phyloP scores from a whole-genome alignment of 495 filamentous ascomycete species.

The Alectoria sarmentosa region DNA sequence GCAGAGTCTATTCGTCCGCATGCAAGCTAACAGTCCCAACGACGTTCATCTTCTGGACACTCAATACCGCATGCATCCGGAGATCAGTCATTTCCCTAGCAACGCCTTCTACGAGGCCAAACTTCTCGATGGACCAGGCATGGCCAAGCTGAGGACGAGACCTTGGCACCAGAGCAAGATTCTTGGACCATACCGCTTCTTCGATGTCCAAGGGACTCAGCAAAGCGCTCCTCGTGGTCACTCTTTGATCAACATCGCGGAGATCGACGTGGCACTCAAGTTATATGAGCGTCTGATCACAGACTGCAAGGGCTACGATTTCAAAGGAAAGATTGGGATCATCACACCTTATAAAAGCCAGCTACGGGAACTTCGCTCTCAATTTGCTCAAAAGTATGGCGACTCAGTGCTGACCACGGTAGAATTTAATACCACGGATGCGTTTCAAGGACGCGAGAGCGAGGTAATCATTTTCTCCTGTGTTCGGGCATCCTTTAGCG shows the following conservation, averaged over 20 bases:
- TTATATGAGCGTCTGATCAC: constrained; percentile 69
- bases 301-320: constrained; percentile 63
- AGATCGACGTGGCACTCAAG: constrained; percentile 75
- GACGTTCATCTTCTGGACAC: constrained; percentile 93
- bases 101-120: constrained; percentile 83
- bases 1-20: constrained; percentile 94
- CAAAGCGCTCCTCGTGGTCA: constrained; percentile 67
- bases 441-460: constrained; percentile 93
- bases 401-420: constrained; percentile 65
- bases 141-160: constrained; percentile 64
- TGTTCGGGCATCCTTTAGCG: constrained; percentile 77
- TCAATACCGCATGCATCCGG: constrained; percentile 98
- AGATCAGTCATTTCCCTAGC: constrained; percentile 86
- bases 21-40: constrained; percentile 84
- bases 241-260: constrained; percentile 83
- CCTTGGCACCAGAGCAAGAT: constrained; percentile 80
- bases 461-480: constrained; percentile 99
- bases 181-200: constrained; percentile 93
- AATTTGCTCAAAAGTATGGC: constrained; percentile 66
- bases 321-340: constrained; percentile 81
- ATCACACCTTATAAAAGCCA: constrained; percentile 97
- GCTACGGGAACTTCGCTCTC: constrained; percentile 65
- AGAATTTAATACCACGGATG: constrained; percentile 98
- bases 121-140: constrained; percentile 74
- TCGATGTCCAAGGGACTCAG: constrained; percentile 88